Evolutionary conservation across 2,329 filamentous ascomycete genomes (phyloP).

Genomic region (Curvularia verruculosa): DNA sequence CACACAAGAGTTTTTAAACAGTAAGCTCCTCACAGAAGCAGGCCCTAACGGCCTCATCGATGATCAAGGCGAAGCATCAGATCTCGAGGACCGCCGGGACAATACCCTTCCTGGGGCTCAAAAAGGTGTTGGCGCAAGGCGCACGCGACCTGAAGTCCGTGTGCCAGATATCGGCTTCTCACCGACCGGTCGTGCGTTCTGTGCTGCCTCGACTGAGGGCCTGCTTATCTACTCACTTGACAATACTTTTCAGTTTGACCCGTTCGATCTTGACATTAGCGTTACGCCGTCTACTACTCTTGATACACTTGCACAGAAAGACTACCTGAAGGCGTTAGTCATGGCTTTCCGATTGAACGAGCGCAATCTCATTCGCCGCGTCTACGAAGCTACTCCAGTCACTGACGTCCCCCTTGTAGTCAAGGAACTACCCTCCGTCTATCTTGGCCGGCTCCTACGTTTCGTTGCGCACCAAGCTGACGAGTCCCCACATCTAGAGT

Average conservation of each 20-base stretch:
- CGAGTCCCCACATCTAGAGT: constrained; percentile 90
- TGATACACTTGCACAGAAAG: constrained; percentile 74
- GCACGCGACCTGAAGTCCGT: constrained; percentile 78
- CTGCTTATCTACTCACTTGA: constrained; percentile 93
- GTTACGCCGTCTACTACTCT: constrained; percentile 78
- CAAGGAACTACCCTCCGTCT: constrained; percentile 78
- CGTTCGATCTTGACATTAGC: constrained; percentile 92
- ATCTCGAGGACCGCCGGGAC: constrained; percentile 84
- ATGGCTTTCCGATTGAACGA: constrained; percentile 98
- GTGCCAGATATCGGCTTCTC: constrained; percentile 87
- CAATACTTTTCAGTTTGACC: constrained; percentile 83
- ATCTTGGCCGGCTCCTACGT: constrained; percentile 81
- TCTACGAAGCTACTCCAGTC: constrained; percentile 83
- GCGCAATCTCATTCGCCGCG: constrained; percentile 76
- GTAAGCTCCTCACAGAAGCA: constrained; percentile 86
- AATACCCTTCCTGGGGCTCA: constrained; percentile 81
- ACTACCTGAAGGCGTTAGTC: constrained; percentile 89
- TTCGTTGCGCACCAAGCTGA: constrained; percentile 90
- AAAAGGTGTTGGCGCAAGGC: constrained; percentile 84
- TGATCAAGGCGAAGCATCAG: constrained; percentile 84
- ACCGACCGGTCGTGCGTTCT: constrained; percentile 87
- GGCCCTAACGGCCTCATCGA: constrained; percentile 86
- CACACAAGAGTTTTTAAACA: constrained; percentile 96
- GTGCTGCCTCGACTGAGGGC: constrained; percentile 92
- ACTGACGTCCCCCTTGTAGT: constrained; percentile 78